Percentiles rank a stretch among this genome's conserved stretches.
phyloP scores from a whole-genome alignment of 2,329 filamentous ascomycete species.

The Alternaria atra region DNA sequence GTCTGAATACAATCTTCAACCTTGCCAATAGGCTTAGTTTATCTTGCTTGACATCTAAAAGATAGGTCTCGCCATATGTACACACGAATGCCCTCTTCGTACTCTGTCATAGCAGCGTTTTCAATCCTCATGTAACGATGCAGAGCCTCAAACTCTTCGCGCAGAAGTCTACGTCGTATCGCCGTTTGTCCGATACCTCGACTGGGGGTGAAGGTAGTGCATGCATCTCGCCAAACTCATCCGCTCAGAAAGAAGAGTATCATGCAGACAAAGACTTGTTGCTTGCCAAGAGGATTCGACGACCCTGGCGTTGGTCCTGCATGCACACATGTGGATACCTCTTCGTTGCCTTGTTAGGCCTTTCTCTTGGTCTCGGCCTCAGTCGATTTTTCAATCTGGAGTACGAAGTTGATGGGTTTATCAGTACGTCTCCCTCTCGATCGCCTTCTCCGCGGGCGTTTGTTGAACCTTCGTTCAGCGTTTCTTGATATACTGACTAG shows the following conservation, averaged over 20 bases:
- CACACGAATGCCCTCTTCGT: background rate
- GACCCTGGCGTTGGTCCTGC: background rate
- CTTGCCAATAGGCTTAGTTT: background rate
- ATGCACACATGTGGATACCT: slow-evolving; percentile 3
- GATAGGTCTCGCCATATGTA: background rate
- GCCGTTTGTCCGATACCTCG: slow-evolving; percentile 3
- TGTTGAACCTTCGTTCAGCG: too few relatives aligned
- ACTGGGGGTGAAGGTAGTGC: background rate
- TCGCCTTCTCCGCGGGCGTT: background rate
- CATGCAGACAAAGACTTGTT: background rate
- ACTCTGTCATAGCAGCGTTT: background rate
- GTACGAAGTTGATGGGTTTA: slow-evolving; percentile 13
- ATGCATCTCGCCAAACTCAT: background rate
- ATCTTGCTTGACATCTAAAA: background rate
- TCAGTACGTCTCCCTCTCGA: background rate
- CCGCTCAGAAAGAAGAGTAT: background rate
- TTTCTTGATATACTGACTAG: background rate
- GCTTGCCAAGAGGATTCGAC: background rate
- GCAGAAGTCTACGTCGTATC: background rate
- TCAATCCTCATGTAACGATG: background rate
- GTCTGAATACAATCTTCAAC: slow-evolving; percentile 9
- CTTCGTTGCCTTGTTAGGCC: slow-evolving; percentile 3
- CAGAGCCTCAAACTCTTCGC: slow-evolving; percentile 11
- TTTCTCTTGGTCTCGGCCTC: slow-evolving; percentile 3
- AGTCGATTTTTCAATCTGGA: slow-evolving; percentile 5